Conservation (phyloP, 2,329 filamentous ascomycete genomes). For the Diplodia mutila region DNA sequence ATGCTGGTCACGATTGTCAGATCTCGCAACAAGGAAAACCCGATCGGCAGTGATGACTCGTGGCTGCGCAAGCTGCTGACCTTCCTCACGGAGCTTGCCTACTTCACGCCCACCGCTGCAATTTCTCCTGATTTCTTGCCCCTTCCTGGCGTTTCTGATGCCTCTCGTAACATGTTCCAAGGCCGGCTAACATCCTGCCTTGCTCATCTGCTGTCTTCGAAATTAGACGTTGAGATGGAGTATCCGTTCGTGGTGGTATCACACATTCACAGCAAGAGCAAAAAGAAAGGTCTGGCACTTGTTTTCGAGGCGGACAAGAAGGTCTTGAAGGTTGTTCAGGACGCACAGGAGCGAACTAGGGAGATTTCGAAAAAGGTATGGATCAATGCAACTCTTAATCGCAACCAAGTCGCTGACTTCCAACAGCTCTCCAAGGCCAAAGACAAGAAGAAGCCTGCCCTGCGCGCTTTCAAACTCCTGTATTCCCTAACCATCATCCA, state of each 20-base stretch:
- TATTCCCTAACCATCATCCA: slow-evolving; percentile 85
- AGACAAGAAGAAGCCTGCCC: slow-evolving; percentile 46
- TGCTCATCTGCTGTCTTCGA: slow-evolving; percentile 53
- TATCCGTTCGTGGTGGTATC: slow-evolving; percentile 47
- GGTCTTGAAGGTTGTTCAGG: slow-evolving; percentile 44
- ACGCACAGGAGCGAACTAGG: slow-evolving; percentile 39
- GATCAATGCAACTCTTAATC: background rate
- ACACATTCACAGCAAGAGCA: slow-evolving; percentile 38
- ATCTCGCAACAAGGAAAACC: slow-evolving; percentile 39
- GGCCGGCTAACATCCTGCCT: slow-evolving; percentile 60
- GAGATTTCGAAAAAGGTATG: slow-evolving; percentile 35
- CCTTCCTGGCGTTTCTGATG: slow-evolving; percentile 51
- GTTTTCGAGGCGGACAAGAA: slow-evolving; percentile 54
- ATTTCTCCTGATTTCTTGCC: slow-evolving; percentile 41
- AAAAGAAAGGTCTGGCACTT: slow-evolving; percentile 43
- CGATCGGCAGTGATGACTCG: slow-evolving; percentile 44
- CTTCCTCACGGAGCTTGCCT: slow-evolving; percentile 54
- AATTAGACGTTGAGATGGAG: slow-evolving; percentile 41
- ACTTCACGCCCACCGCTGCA: slow-evolving; percentile 49
- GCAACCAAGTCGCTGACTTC: slow-evolving; percentile 23
- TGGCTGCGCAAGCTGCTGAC: slow-evolving; percentile 51
- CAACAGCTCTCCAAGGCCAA: slow-evolving; percentile 27
- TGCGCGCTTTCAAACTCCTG: slow-evolving; percentile 74
- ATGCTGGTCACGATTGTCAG: slow-evolving; percentile 57
- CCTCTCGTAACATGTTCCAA: slow-evolving; percentile 56